phyloP scores from a whole-genome alignment of 2,329 filamentous ascomycete species.

The Trichoderma koningiopsis region DNA sequence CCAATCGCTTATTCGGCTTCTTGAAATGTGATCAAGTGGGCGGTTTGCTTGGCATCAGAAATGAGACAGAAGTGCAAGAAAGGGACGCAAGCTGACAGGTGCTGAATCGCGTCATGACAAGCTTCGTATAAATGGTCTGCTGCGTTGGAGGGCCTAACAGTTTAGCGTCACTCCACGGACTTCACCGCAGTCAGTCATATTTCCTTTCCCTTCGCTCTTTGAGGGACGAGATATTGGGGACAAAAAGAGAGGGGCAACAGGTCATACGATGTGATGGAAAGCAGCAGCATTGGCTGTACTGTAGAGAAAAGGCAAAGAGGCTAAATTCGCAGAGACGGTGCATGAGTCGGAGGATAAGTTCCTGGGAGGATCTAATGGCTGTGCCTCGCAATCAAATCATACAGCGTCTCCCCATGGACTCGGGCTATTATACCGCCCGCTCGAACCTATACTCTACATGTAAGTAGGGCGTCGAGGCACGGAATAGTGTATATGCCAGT shows the following conservation, averaged over 20 bases:
- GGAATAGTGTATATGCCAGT: not conserved
- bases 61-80: not conserved
- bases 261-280: conserved; percentile 7
- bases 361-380: conserved; percentile 1
- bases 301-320: not conserved
- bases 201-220: not conserved
- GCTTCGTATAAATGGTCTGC: not conserved
- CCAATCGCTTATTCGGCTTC: conserved; percentile 15
- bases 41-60: not conserved
- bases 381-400: not conserved
- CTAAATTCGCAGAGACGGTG: not conserved
- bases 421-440: conserved; percentile 12
- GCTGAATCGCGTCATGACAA: not conserved
- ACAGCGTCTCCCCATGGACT: not conserved
- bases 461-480: conserved; percentile 13
- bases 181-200: not conserved
- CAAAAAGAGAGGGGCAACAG: not conserved
- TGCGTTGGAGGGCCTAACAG: not conserved
- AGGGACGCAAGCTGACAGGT: not conserved
- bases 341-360: conserved; percentile 15
- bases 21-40: conserved; percentile 16
- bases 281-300: not conserved
- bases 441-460: conserved; percentile 3
- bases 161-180: not conserved
- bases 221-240: not conserved